These are phyloP conservation scores for Fusarium caatingaense DNA, from an alignment of 2,329 filamentous ascomycete genomes.

Conservation along the genomic window DNA sequence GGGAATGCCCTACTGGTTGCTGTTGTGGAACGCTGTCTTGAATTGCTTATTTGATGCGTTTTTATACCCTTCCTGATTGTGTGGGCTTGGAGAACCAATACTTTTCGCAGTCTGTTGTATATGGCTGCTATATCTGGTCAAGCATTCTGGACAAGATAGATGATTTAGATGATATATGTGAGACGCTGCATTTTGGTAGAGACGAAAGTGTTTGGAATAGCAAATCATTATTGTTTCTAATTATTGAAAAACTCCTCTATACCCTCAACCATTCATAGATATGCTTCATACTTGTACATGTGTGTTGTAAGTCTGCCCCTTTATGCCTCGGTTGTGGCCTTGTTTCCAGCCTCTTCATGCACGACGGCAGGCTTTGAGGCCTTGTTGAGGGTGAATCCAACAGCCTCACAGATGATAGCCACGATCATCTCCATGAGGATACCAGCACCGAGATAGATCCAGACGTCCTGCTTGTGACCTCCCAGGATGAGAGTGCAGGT, in stretches of 20 bases:
- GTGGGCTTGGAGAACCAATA: constrained; percentile 10
- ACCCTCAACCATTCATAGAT: not conserved
- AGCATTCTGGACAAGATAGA: constrained; percentile 11
- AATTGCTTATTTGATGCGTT: constrained; percentile 13
- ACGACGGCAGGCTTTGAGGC: constrained; percentile 18
- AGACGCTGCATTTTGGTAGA: not conserved
- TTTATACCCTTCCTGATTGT: constrained; percentile 15
- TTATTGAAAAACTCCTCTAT: constrained; percentile 3
- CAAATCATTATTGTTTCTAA: constrained; percentile 18
- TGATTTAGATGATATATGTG: constrained; percentile 18
- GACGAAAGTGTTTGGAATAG: constrained; percentile 26
- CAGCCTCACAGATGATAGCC: constrained; percentile 45
- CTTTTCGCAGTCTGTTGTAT: not conserved
- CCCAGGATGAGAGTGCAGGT: constrained; percentile 47
- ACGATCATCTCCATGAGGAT: constrained; percentile 52
- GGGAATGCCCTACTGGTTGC: constrained; percentile 19
- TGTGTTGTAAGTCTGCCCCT: not conserved
- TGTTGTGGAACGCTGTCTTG: constrained; percentile 3
- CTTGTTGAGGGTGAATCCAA: constrained; percentile 49
- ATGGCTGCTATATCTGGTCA: not conserved
- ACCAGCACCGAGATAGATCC: constrained; percentile 49
- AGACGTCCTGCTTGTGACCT: constrained; percentile 43
- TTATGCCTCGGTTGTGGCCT: constrained; percentile 3
- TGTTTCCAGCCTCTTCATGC: constrained; percentile 9
- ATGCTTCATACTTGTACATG: not conserved